Evolutionary conservation across 305 asterid species (phyloP).

Genomic region (Fraxinus ornus): DNA sequence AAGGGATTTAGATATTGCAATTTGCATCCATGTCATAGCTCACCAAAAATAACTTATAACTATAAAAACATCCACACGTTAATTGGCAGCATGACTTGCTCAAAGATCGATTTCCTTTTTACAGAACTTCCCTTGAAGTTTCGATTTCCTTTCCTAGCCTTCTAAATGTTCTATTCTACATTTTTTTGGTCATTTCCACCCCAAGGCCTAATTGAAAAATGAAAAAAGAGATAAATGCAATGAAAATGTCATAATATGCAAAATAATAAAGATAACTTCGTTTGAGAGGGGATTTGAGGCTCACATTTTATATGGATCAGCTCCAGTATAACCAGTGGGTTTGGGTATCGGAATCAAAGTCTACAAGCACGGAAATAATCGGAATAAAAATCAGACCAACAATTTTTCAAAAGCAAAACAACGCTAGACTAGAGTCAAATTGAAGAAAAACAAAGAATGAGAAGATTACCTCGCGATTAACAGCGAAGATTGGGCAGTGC

Average conservation of each 20-base stretch:
- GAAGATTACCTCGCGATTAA: conserved; percentile 80
- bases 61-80: background rate
- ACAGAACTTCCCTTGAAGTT: background rate
- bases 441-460: background rate
- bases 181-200: background rate
- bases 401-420: conserved; percentile 15
- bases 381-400: conserved; percentile 4
- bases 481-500: conserved; percentile 91
- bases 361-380: conserved; percentile 36
- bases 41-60: background rate
- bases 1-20: background rate
- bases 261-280: background rate
- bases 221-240: too few species aligned
- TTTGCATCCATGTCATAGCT: background rate
- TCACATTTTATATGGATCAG: conserved; percentile 90
- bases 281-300: conserved; percentile 19
- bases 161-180: background rate
- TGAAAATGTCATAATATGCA: background rate
- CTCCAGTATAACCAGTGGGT: conserved; percentile 92
- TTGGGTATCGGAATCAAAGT: conserved; percentile 78
- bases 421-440: conserved; percentile 10
- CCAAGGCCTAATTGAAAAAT: background rate
- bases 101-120: background rate
- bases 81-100: background rate
- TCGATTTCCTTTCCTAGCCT: conserved; percentile 1